Evolutionary conservation across 2,329 filamentous ascomycete species (phyloP).

Genomic region (Uncinocarpus reesii): DNA sequence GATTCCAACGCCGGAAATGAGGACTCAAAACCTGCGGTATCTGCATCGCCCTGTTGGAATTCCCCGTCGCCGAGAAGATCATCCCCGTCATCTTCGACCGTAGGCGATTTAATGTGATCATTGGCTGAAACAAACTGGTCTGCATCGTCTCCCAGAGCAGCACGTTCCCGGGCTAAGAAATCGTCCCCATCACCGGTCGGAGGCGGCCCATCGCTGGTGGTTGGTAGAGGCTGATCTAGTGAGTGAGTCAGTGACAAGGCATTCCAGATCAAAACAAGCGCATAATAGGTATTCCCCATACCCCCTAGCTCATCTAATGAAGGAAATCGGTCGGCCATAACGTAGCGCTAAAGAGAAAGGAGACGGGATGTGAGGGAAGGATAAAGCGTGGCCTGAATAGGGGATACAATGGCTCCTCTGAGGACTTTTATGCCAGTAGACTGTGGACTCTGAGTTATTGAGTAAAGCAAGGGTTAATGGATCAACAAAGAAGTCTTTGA

Average conservation of each 20-base stretch:
- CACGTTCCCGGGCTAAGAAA: conserved; percentile 86
- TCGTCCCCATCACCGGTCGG: conserved; percentile 52
- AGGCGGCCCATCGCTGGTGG: conserved; percentile 1
- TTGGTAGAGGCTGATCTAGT: conserved; percentile 21
- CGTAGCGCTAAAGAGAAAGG: conserved; percentile 9
- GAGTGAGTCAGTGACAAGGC: conserved; percentile 14
- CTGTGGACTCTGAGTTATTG: neutral
- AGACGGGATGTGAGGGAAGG: conserved; percentile 13
- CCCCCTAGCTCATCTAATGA: conserved; percentile 60
- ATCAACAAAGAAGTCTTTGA: conserved; percentile 1
- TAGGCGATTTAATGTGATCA: conserved; percentile 50
- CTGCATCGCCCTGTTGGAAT: conserved; percentile 26
- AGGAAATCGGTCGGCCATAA: conserved; percentile 69
- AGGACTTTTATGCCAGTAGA: no score
- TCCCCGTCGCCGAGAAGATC: conserved; percentile 56
- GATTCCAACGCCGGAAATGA: conserved; percentile 79
- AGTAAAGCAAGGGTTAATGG: neutral
- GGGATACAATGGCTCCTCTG: neutral
- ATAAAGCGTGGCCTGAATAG: conserved; percentile 9
- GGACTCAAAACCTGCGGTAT: conserved; percentile 62
- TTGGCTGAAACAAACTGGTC: conserved; percentile 73
- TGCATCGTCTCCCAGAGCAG: conserved; percentile 82
- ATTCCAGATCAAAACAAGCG: neutral
- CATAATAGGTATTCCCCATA: conserved; percentile 18
- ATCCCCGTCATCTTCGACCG: conserved; percentile 54